Conservation (phyloP, 768 basidiomycete species). For the Lepiota subincarnata region DNA sequence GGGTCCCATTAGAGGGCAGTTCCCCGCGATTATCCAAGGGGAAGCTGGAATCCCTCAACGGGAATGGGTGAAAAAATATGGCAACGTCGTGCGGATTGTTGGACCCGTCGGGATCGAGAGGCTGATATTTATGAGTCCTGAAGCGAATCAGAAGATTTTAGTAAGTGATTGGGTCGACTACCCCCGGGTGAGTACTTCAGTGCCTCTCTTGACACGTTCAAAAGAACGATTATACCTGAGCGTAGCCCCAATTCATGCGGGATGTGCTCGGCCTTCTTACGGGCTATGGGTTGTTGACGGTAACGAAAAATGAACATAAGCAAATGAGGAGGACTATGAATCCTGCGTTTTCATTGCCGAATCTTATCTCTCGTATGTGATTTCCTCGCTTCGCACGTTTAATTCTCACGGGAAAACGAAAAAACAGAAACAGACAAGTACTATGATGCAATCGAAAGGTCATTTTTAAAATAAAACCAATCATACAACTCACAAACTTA, state of each 20-base stretch:
- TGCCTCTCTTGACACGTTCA: too few species aligned
- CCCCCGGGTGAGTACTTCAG: slow-evolving; percentile 36
- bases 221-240: too few species aligned
- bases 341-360: slow-evolving; percentile 41
- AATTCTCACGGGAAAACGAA: neutral
- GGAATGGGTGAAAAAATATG: slow-evolving; percentile 38
- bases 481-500: neutral
- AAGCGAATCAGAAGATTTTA: slow-evolving; percentile 36
- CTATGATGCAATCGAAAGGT: slow-evolving; percentile 43
- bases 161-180: slow-evolving; percentile 36
- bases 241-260: slow-evolving; percentile 35
- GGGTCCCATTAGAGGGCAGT: slow-evolving; percentile 27
- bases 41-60: slow-evolving; percentile 39
- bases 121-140: slow-evolving; percentile 35
- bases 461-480: slow-evolving; percentile 4
- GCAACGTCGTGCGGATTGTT: slow-evolving; percentile 34
- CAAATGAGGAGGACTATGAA: slow-evolving; percentile 42
- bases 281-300: slow-evolving; percentile 38
- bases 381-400: neutral
- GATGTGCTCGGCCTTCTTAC: slow-evolving; percentile 33
- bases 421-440: slow-evolving; percentile 48
- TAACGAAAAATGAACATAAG: slow-evolving; percentile 39
- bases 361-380: slow-evolving; percentile 14
- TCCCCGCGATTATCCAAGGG: slow-evolving; percentile 29
- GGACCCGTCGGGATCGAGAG: slow-evolving; percentile 40